A percentile compares a stretch with the other conserved stretches of the same genome.
Evolutionary conservation across 768 basidiomycete species (phyloP).

Genomic region (Leucocoprinus birnbaumii): DNA sequence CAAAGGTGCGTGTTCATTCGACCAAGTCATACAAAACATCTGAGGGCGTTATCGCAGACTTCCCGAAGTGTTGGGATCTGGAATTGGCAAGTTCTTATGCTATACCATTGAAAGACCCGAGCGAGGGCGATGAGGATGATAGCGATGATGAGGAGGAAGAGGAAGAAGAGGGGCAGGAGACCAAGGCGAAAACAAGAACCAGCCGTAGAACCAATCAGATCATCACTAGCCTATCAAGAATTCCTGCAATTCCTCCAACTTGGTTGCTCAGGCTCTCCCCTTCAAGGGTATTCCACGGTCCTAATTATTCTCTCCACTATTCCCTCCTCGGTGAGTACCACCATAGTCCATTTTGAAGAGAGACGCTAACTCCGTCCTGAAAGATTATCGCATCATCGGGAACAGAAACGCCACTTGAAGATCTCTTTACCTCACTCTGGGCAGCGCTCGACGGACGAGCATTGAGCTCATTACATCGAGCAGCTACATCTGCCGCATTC

Average conservation of each 20-base stretch:
- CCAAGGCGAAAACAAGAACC: background rate
- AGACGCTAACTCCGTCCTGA: background rate
- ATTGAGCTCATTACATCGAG: conserved; percentile 53
- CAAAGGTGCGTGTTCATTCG: conserved; percentile 46
- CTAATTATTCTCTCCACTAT: conserved; percentile 82
- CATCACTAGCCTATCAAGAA: conserved; percentile 55
- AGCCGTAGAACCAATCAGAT: background rate
- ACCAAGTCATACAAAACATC: background rate
- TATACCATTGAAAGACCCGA: conserved; percentile 31
- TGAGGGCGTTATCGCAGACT: conserved; percentile 37
- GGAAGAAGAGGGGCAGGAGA: conserved; percentile 16
- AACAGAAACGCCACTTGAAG: conserved; percentile 29
- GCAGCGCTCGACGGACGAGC: conserved; percentile 70
- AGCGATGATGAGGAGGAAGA: conserved; percentile 35
- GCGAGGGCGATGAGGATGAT: conserved; percentile 28
- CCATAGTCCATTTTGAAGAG: background rate
- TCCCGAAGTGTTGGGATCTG: conserved; percentile 62
- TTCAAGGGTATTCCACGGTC: conserved; percentile 79
- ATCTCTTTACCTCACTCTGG: conserved; percentile 80
- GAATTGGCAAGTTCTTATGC: conserved; percentile 23
- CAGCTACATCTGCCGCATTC: conserved; percentile 59
- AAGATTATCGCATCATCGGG: conserved; percentile 27
- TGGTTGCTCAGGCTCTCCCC: conserved; percentile 77
- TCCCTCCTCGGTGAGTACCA: conserved; percentile 54
- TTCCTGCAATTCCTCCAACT: conserved; percentile 78